Evolutionary conservation across 768 basidiomycete genomes (phyloP).

Genomic region (Vararia minispora): DNA sequence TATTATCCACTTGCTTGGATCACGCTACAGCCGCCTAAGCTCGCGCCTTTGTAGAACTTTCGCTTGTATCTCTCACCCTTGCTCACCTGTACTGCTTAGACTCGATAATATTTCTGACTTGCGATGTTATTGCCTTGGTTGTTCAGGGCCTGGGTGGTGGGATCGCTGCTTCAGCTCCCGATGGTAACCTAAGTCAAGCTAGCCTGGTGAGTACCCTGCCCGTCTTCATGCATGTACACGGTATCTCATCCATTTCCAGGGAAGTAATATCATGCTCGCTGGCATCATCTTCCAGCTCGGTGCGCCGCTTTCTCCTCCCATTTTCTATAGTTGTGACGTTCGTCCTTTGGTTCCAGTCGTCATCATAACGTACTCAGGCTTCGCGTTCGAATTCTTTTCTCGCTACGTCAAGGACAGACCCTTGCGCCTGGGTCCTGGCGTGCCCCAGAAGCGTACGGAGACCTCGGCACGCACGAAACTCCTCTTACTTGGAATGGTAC

Average conservation of each 20-base stretch:
- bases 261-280: constrained; percentile 9
- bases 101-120: constrained; percentile 1
- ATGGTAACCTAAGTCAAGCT: constrained; percentile 3
- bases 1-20: constrained; percentile 12
- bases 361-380: neutral
- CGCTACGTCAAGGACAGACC: constrained; percentile 2
- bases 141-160: constrained; percentile 21
- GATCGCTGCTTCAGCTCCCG: constrained; percentile 14
- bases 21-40: constrained; percentile 15
- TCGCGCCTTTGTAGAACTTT: constrained; percentile 5
- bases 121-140: constrained; percentile 14
- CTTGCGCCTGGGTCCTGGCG: neutral
- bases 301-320: neutral
- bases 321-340: neutral
- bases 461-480: neutral
- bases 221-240: neutral
- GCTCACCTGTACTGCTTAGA: neutral
- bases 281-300: constrained; percentile 12
- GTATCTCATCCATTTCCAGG: neutral
- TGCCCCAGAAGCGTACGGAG: neutral
- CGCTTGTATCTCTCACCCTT: constrained; percentile 1
- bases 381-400: constrained; percentile 3
- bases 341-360: neutral
- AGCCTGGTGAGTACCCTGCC: constrained; percentile 1
- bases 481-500: neutral